A percentile compares a stretch with the other conserved stretches of the same genome.
phyloP scores from a whole-genome alignment of 1,284 basidiomycete genomes.

The Caloboletus firmus region DNA sequence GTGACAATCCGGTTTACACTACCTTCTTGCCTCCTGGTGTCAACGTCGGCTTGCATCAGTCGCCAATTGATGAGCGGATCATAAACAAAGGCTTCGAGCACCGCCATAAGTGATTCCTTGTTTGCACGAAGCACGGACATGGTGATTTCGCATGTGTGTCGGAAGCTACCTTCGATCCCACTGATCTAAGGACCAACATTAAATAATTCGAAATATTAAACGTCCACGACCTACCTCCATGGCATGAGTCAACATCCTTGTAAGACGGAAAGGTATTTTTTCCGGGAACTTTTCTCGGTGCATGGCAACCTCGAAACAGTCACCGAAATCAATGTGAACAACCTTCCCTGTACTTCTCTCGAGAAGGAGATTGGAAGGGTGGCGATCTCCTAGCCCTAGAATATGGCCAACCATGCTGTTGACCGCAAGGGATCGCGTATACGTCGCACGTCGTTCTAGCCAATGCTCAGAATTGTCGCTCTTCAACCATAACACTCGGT shows the following conservation, averaged over 20 bases:
- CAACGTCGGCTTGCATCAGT: slow-evolving; percentile 73
- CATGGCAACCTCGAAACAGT: slow-evolving; percentile 95
- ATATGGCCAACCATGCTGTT: slow-evolving; percentile 99
- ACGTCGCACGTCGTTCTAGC: slow-evolving; percentile 96
- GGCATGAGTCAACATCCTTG: slow-evolving; percentile 97
- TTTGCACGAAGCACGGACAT: slow-evolving; percentile 97
- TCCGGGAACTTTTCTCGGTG: slow-evolving; percentile 98
- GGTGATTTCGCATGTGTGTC: slow-evolving; percentile 93
- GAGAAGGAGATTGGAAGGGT: slow-evolving; percentile 94
- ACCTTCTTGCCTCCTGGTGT: slow-evolving; percentile 64
- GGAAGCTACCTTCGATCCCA: slow-evolving; percentile 97
- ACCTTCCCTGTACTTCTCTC: slow-evolving; percentile 94
- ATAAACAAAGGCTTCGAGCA: slow-evolving; percentile 93
- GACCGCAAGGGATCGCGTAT: slow-evolving; percentile 92
- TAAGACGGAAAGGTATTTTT: slow-evolving; percentile 97
- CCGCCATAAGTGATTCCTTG: slow-evolving; percentile 97
- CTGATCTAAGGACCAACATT: slow-evolving; percentile 61
- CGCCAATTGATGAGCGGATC: slow-evolving; percentile 90
- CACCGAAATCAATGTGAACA: slow-evolving; percentile 96
- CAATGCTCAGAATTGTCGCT: slow-evolving; percentile 95
- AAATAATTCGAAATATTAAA: slow-evolving; percentile 7
- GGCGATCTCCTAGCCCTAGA: slow-evolving; percentile 95
- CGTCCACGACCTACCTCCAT: slow-evolving; percentile 78
- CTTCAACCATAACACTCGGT: slow-evolving; percentile 97
- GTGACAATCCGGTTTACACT: not conserved